Conservation (phyloP, 495 filamentous ascomycete genomes). For the Parachaetomium inaequale region DNA sequence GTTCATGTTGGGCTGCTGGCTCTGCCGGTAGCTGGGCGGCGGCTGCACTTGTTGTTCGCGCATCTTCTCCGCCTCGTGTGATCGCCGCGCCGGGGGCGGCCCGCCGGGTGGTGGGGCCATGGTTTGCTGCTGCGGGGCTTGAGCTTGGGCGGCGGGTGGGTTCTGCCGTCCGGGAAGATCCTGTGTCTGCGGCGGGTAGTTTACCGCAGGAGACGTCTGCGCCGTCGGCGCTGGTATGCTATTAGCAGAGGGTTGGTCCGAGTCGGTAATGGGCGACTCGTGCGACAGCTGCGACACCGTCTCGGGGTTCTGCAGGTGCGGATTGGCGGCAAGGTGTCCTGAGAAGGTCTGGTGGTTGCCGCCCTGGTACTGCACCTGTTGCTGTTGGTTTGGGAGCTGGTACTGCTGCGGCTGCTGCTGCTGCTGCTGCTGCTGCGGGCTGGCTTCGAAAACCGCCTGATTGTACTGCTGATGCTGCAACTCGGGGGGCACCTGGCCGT, state of each 20-base stretch:
- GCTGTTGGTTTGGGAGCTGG: slow-evolving; percentile 27
- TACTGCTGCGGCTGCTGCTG: slow-evolving; percentile 32
- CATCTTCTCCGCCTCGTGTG: slow-evolving; percentile 43
- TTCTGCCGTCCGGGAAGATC: slow-evolving; percentile 33
- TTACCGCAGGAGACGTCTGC: slow-evolving; percentile 32
- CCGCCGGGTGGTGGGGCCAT: slow-evolving; percentile 52
- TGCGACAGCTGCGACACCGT: slow-evolving; percentile 59
- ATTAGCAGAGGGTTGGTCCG: slow-evolving; percentile 39
- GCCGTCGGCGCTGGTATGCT: slow-evolving; percentile 37
- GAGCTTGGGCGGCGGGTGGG: slow-evolving; percentile 30
- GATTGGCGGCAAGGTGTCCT: slow-evolving; percentile 40
- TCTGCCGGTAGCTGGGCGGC: slow-evolving; percentile 49
- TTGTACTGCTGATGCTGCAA: slow-evolving; percentile 35
- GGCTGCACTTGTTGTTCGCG: slow-evolving; percentile 40
- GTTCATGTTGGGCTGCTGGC: slow-evolving; percentile 45
- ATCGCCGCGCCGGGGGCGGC: slow-evolving; percentile 42
- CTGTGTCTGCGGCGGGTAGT: slow-evolving; percentile 34
- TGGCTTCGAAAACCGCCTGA: slow-evolving; percentile 27
- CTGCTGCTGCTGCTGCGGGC: slow-evolving; percentile 20
- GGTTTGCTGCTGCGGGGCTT: slow-evolving; percentile 37
- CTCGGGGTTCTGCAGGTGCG: slow-evolving; percentile 49
- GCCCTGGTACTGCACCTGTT: slow-evolving; percentile 37
- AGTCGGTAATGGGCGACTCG: slow-evolving; percentile 52
- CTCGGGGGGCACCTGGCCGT: slow-evolving; percentile 26
- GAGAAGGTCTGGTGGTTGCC: slow-evolving; percentile 30